These are phyloP conservation scores for Adansonia rubrostipa DNA, from an alignment of 441 rosid genomes.

Conservation along the genomic window DNA sequence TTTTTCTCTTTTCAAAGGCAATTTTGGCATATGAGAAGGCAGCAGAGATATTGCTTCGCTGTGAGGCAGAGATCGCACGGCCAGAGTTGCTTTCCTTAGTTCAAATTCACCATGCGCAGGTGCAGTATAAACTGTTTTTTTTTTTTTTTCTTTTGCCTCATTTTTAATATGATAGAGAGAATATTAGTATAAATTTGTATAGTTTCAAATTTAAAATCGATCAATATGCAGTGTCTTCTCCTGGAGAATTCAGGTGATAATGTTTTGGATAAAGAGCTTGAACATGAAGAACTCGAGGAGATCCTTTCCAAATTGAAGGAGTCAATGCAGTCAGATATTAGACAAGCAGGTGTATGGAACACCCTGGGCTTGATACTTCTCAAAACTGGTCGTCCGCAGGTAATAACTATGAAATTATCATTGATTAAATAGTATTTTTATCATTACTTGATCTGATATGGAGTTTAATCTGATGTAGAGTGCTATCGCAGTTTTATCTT, in stretches of 20 bases:
- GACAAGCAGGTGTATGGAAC: constrained; percentile 88
- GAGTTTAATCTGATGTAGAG: constrained; percentile 49
- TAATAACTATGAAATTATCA: constrained; percentile 35
- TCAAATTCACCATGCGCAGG: constrained; percentile 97
- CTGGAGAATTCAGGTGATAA: constrained; percentile 67
- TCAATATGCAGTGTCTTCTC: constrained; percentile 66
- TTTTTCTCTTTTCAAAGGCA: constrained; percentile 57
- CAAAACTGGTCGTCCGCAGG: constrained; percentile 85
- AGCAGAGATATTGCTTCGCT: constrained; percentile 73
- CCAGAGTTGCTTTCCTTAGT: constrained; percentile 88
- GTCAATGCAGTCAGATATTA: constrained; percentile 68
- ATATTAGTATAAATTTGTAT: background rate
- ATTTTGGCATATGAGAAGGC: constrained; percentile 86
- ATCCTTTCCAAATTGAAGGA: constrained; percentile 72
- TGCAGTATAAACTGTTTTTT: constrained; percentile 33
- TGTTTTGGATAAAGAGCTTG: constrained; percentile 74
- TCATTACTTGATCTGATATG: constrained; percentile 32
- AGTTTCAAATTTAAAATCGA: constrained; percentile 31
- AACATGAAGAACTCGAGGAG: constrained; percentile 73
- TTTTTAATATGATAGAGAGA: background rate
- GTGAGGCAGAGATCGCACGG: constrained; percentile 85
- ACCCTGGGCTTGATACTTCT: constrained; percentile 83
- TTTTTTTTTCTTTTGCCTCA: constrained; percentile 1
- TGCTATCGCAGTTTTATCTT: constrained; percentile 75
- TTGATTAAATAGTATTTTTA: constrained; percentile 20